Percentiles rank a stretch among this genome's conserved stretches.
phyloP scores from a whole-genome alignment of 1,284 basidiomycete species.

The Papiliotrema flavescens region DNA sequence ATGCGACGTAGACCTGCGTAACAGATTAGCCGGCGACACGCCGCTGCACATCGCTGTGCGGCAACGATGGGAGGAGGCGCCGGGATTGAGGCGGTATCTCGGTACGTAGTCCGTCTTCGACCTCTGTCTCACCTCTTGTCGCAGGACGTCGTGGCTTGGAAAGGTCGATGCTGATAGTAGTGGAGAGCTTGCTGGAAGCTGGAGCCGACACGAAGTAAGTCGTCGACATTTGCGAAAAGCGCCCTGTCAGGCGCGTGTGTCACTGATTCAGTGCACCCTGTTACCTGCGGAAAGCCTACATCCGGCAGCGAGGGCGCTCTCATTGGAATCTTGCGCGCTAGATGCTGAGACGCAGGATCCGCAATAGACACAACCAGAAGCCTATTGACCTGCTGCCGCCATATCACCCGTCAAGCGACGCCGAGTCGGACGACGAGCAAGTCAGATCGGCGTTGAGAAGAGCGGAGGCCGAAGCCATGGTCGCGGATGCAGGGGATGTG shows the following conservation, averaged over 20 bases:
- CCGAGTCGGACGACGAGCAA: conserved; percentile 40
- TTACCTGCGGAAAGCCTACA: too few relatives aligned
- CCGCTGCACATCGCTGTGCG: conserved; percentile 76
- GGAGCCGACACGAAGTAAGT: conserved; percentile 68
- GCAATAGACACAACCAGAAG: conserved; percentile 65
- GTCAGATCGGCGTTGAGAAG: conserved; percentile 37
- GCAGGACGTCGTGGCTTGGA: too few relatives aligned
- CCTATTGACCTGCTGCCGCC: conserved; percentile 59
- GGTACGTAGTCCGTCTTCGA: conserved; percentile 35
- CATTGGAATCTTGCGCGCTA: background rate
- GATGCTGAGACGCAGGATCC: conserved; percentile 55
- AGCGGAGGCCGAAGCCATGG: conserved; percentile 38
- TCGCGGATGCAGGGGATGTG: conserved; percentile 42
- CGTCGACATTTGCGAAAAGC: background rate
- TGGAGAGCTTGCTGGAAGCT: conserved; percentile 67
- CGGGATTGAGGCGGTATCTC: conserved; percentile 53
- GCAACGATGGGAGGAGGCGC: conserved; percentile 59
- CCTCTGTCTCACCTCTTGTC: too few relatives aligned
- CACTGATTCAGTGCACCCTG: too few relatives aligned
- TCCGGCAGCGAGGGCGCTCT: background rate
- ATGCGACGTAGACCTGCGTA: conserved; percentile 80
- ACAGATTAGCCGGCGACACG: conserved; percentile 68
- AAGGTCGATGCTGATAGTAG: conserved; percentile 38
- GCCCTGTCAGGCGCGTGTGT: too few relatives aligned
- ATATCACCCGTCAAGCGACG: conserved; percentile 22